Evolutionary conservation across 1,284 basidiomycete species (phyloP).

Genomic region (Ustilago curta): DNA sequence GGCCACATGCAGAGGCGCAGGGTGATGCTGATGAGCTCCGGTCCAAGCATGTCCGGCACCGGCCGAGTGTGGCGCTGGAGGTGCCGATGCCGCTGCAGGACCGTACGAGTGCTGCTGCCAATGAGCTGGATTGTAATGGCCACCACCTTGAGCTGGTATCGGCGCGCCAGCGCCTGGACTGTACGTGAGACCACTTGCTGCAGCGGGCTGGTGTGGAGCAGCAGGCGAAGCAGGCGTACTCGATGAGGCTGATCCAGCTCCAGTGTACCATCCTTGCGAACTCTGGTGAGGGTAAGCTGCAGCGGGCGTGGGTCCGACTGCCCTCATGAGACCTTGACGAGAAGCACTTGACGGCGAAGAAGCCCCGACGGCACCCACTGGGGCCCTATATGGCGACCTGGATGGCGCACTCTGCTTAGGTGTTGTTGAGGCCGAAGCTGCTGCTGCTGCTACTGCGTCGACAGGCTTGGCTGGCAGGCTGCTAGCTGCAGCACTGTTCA

Average conservation of each 20-base stretch:
- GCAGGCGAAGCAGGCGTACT: slow-evolving; percentile 33
- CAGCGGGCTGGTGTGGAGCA: slow-evolving; percentile 7
- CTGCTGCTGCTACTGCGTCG: slow-evolving; percentile 31
- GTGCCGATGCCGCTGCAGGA: slow-evolving; percentile 10
- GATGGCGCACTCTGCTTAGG: slow-evolving; percentile 10
- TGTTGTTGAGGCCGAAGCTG: slow-evolving; percentile 3
- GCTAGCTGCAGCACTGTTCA: slow-evolving; percentile 23
- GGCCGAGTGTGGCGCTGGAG: slow-evolving; percentile 3
- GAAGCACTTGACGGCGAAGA: slow-evolving; percentile 24
- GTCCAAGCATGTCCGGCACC: slow-evolving; percentile 18
- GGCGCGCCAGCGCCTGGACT: slow-evolving; percentile 19
- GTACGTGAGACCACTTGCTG: slow-evolving; percentile 10
- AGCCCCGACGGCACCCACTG: slow-evolving; percentile 3
- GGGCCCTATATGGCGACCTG: slow-evolving; percentile 8
- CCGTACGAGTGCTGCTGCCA: slow-evolving; percentile 41
- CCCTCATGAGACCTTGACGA: slow-evolving; percentile 12
- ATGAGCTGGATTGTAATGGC: slow-evolving; percentile 47
- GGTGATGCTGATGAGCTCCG: slow-evolving; percentile 15
- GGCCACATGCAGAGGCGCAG: slow-evolving; percentile 26
- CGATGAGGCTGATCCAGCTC: slow-evolving; percentile 15
- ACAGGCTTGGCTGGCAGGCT: slow-evolving; percentile 41
- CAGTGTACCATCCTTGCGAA: slow-evolving; percentile 22
- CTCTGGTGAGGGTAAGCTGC: slow-evolving; percentile 18
- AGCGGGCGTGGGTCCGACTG: slow-evolving; percentile 1
- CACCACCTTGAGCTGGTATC: slow-evolving; percentile 15